Base-by-base conservation (phyloP, 352 stramenopile species). In the Detonula confervacea region DNA sequence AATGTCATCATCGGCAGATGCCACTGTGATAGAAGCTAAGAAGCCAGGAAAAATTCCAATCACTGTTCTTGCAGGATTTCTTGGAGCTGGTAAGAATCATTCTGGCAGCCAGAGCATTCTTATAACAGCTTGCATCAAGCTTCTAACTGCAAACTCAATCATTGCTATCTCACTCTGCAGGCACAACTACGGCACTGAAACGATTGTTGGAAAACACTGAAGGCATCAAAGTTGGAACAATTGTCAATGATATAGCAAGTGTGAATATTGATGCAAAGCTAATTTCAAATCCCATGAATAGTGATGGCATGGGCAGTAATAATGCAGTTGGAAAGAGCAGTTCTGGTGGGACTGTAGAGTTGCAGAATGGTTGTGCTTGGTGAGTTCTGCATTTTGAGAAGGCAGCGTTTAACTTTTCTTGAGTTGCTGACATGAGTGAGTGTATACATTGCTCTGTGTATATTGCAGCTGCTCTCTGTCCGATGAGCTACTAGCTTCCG, bases 351-450 rank as follows among this genome's bases (percentile, higher is more conserved):
- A 83, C 89, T 22, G 60, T 92, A 0, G 56, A 92, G 63, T 59
- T 92, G 20, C 68, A 87, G 66, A 92, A 92, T 80, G 86, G 86
- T 55, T 92, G 86, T 66, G 81, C 84, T 20, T 92, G 83, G 47
- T 56, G 47, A 56, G 47, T 56, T 16, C 14, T 56, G 3, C 11
- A n/a, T n/a, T n/a, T n/a, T n/a, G n/a, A n/a, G n/a, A n/a, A n/a
- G n/a, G n/a, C n/a, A n/a, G n/a, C n/a, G n/a, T n/a, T n/a, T n/a
- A n/a, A n/a, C n/a, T n/a, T n/a, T n/a, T n/a, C n/a, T n/a, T n/a
- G n/a, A n/a, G n/a, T n/a, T n/a, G n/a, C n/a, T n/a, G n/a, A n/a
- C n/a, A n/a, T n/a, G n/a, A n/a, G n/a, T n/a, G n/a, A n/a, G n/a
- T 56, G n/a, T 12, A n/a, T 2, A 9, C 20, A 29, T 29, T 29